Evolutionary conservation across 352 stramenopile species (phyloP).

Genomic region (Globisporangium ultimum): DNA sequence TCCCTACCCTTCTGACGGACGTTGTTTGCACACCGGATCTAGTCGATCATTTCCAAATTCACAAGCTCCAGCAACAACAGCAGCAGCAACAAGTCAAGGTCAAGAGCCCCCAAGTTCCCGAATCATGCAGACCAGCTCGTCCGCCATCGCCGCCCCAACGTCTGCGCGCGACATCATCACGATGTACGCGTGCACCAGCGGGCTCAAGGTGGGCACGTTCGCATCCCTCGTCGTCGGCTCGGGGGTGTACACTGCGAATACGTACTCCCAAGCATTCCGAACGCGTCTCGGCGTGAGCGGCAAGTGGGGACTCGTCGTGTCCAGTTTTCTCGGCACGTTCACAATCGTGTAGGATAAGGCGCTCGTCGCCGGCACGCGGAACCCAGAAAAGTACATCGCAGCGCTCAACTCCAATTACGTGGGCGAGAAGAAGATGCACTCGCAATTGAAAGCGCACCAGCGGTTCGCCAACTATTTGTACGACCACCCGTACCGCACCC

Average conservation of each 20-base stretch:
- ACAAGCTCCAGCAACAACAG: no score
- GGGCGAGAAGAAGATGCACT: conserved; percentile 20
- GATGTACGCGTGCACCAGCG: conserved; percentile 57
- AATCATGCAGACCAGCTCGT: no score
- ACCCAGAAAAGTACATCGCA: conserved; percentile 70
- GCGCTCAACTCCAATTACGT: conserved; percentile 50
- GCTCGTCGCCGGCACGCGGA: conserved; percentile 55
- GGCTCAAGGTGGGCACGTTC: conserved; percentile 41
- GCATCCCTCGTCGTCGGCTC: conserved; percentile 11
- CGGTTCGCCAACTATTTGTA: conserved; percentile 71
- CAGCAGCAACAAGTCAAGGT: no score
- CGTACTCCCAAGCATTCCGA: conserved; percentile 65
- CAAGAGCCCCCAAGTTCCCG: no score
- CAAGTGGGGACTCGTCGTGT: conserved; percentile 72
- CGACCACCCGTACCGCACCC: conserved; percentile 73
- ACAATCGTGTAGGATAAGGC: conserved; percentile 60
- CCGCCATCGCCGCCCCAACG: no score
- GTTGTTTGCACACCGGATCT: no score
- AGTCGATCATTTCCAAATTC: no score
- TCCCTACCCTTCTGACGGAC: no score
- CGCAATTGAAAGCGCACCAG: conserved; percentile 55
- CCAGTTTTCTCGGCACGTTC: conserved; percentile 58
- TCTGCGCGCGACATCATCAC: conserved; percentile 62
- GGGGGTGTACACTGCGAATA: conserved; percentile 43
- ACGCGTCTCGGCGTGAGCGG: conserved; percentile 61